Percentiles rank a stretch among this genome's conserved stretches.
phyloP scores from a whole-genome alignment of 306 rosid genomes.

The Arachis stenosperma region DNA sequence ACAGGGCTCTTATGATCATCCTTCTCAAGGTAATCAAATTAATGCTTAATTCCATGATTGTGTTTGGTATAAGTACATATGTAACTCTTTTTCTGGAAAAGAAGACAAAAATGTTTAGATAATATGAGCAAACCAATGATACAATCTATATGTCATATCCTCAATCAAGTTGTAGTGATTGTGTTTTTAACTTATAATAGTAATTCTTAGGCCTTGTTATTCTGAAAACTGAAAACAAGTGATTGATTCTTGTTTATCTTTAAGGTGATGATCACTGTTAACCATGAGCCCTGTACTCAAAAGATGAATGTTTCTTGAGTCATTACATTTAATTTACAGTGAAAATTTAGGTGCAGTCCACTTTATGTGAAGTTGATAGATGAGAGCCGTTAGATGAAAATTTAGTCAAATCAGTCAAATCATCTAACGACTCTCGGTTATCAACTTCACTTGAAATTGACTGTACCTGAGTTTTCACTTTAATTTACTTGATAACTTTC shows the following conservation, averaged over 20 bases:
- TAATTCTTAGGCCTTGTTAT: constrained; percentile 4
- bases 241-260: background rate
- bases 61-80: background rate
- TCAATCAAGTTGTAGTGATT: background rate
- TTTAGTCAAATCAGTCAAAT: no score
- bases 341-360: no score
- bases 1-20: constrained; percentile 50
- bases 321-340: no score
- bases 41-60: background rate
- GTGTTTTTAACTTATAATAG: background rate
- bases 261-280: background rate
- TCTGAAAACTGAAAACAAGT: background rate
- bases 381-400: no score
- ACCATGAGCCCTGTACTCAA: constrained; percentile 3
- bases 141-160: background rate
- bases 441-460: no score
- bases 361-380: no score
- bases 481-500: no score
- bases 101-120: background rate
- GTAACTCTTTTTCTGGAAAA: background rate
- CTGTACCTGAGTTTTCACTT: no score
- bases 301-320: constrained; percentile 18
- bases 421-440: no score
- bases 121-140: no score
- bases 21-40: constrained; percentile 56